These are phyloP conservation scores for Botrytis paeoniae DNA, from an alignment of 2,329 filamentous ascomycete genomes.

Conservation along the genomic window DNA sequence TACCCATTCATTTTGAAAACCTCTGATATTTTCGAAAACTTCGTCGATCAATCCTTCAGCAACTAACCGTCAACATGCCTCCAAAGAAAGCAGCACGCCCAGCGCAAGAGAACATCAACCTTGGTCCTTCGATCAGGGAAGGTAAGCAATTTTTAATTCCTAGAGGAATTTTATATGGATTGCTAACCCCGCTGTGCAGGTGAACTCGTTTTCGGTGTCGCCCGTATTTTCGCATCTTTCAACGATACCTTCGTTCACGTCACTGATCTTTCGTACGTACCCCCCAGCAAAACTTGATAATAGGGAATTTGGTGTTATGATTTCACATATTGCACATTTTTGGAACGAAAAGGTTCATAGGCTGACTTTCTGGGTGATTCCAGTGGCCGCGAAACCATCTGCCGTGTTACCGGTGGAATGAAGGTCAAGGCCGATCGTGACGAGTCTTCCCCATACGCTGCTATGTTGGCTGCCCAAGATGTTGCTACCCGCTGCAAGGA, in stretches of 20 bases:
- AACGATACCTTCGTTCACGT: conserved; percentile 84
- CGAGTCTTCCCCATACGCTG: conserved; percentile 99
- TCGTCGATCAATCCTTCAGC: conserved; percentile 38
- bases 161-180: not conserved
- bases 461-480: conserved; percentile 99
- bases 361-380: conserved; percentile 67
- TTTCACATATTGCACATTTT: conserved; percentile 13
- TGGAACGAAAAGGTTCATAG: conserved; percentile 43
- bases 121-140: conserved; percentile 95
- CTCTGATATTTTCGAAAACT: conserved; percentile 11
- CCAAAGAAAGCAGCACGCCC: conserved; percentile 86
- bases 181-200: conserved; percentile 42
- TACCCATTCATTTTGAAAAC: conserved; percentile 14
- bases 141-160: conserved; percentile 52
- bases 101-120: conserved; percentile 95
- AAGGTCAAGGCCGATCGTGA: conserved; percentile 99
- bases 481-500: conserved; percentile 88
- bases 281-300: conserved; percentile 25
- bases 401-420: conserved; percentile 99
- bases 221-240: conserved; percentile 75
- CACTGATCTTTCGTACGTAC: conserved; percentile 89
- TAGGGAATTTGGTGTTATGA: conserved; percentile 23
- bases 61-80: conserved; percentile 77
- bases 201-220: conserved; percentile 76
- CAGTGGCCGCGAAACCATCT: conserved; percentile 99